Conservation (phyloP, 257 asterid genomes). For the Coffea canephora region DNA sequence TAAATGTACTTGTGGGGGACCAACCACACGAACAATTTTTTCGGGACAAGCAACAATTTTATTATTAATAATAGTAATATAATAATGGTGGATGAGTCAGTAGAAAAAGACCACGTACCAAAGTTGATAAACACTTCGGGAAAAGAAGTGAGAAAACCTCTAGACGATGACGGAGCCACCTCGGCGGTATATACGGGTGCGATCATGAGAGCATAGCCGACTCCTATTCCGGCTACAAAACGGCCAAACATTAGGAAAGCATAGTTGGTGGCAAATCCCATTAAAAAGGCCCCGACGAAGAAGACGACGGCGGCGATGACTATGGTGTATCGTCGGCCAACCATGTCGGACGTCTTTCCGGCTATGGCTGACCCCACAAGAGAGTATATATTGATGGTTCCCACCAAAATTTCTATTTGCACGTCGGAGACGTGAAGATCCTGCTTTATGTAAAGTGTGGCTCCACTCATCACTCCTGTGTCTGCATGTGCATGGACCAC, state of each 20-base stretch:
- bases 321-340: constrained; percentile 37
- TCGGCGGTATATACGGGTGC: constrained; percentile 35
- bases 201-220: constrained; percentile 32
- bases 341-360: constrained; percentile 35
- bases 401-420: constrained; percentile 26
- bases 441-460: constrained; percentile 22
- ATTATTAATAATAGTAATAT: too few relatives aligned
- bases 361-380: constrained; percentile 33
- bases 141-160: constrained; percentile 37
- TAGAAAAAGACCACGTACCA: constrained; percentile 7
- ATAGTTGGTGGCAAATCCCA: constrained; percentile 38
- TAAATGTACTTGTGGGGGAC: too few relatives aligned
- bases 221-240: constrained; percentile 33
- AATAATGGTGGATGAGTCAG: background rate
- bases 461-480: constrained; percentile 38
- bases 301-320: constrained; percentile 25
- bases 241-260: constrained; percentile 38
- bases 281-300: constrained; percentile 27
- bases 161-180: constrained; percentile 22
- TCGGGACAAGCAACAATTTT: too few relatives aligned
- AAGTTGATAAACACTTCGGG: constrained; percentile 35
- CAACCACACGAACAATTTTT: too few relatives aligned
- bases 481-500: constrained; percentile 17
- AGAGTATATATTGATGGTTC: constrained; percentile 30
- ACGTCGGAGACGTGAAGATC: constrained; percentile 25